Evolutionary conservation across 2,329 filamentous ascomycete species (phyloP), one percentile per base, ranked within the genome.

Genomic region (Colletotrichum cordylinicola): DNA sequence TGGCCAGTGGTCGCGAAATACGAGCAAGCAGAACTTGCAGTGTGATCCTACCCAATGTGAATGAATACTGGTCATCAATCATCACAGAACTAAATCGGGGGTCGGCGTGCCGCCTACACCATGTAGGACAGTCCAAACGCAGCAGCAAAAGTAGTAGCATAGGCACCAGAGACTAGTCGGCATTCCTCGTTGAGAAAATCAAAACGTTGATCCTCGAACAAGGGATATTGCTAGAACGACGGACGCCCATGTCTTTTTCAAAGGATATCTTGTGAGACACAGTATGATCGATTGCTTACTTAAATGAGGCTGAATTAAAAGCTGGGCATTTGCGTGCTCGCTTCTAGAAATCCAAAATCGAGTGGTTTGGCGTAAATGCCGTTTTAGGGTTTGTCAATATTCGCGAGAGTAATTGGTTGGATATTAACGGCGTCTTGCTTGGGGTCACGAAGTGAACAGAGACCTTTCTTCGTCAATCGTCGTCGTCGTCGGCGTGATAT

Each of bases 21-120:
- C n/a, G n/a, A 2, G 0, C 21, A 0, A 52, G 43, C n/a, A 21
- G 10, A 24, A 13, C 3, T 48, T 4, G 43, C 2, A 4, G n/a
- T 27, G n/a, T 21, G n/a, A 0, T 10, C 43, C 21, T 21, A n/a
- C 13, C 0, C n/a, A 52, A 13, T 52, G 2, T 21, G n/a, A 52
- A 21, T 21, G n/a, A 52, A 21, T 21, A 13, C n/a, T 13, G n/a
- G 13, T 48, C n/a, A 52, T 52, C n/a, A 52, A 21, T 21, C 13
- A 52, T 52, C 43, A 21, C n/a, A 4, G 4, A 52, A 52, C n/a
- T 9, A 52, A 52, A n/a, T 13, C 12, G 6, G 43, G 10, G 6
- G 43, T 13, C 12, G 18, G 39, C n/a, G 9, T 18, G 18, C 39
- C 1, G 39, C 18, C 39, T 48, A 10, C 18, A 18, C 3, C 39